Conservation (phyloP, 768 basidiomycete genomes). For the Suillus sp. region DNA sequence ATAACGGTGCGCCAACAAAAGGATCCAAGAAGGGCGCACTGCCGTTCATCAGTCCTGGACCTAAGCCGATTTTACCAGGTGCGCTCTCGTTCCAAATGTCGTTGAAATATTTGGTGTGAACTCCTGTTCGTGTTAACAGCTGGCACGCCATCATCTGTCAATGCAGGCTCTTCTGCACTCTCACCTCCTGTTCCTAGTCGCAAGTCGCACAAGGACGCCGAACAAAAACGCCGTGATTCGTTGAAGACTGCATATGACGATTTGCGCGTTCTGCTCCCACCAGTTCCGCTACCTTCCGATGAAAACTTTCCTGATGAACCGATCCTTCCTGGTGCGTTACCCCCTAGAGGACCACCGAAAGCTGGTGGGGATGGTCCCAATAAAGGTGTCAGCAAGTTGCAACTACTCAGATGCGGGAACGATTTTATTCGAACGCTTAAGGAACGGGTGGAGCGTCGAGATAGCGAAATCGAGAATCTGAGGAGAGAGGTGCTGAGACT, state of each 20-base stretch:
- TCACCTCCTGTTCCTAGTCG: constrained; percentile 55
- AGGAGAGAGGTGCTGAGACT: constrained; percentile 67
- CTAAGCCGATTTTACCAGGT: constrained; percentile 79
- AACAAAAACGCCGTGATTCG: constrained; percentile 96
- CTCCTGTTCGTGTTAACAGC: constrained; percentile 28
- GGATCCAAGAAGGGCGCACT: constrained; percentile 31
- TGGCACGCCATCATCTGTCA: constrained; percentile 34
- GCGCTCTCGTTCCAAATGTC: constrained; percentile 20
- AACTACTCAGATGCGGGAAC: constrained; percentile 88
- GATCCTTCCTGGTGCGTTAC: constrained; percentile 82
- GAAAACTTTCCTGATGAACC: constrained; percentile 72
- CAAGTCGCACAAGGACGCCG: constrained; percentile 92
- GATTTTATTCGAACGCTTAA: constrained; percentile 82
- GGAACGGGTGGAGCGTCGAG: constrained; percentile 74
- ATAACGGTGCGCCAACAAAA: constrained; percentile 23
- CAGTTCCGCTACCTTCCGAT: constrained; percentile 81
- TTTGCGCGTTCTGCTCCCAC: constrained; percentile 79
- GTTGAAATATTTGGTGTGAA: background rate
- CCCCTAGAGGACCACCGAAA: constrained; percentile 87
- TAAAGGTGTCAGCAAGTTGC: constrained; percentile 91
- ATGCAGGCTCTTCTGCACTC: constrained; percentile 25
- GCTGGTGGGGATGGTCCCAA: constrained; percentile 90
- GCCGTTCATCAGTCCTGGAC: constrained; percentile 50
- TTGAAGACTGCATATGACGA: constrained; percentile 94
- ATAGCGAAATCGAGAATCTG: constrained; percentile 72